Base-by-base conservation (phyloP, 2,329 filamentous ascomycete species). In the Colletotrichum sp. region DNA sequence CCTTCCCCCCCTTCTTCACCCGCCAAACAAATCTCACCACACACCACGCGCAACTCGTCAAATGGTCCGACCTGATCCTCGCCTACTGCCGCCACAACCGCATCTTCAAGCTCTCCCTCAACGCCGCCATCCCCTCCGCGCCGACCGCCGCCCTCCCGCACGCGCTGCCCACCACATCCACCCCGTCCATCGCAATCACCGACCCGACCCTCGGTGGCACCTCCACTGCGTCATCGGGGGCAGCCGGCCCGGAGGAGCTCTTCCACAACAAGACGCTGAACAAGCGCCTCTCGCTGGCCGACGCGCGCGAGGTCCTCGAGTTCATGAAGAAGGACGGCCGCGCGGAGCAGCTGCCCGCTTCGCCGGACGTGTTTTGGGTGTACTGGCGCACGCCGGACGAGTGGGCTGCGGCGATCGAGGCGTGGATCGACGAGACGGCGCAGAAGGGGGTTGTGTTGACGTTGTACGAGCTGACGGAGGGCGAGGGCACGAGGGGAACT, bases 361-460 rank as follows among this genome's bases (percentile, higher is more conserved):
- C 85, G 16, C 85, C 88, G 55, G 89, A 91, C 56, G 86, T 91
- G 14, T 92, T 90, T 21, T 96, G 93, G 89, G 86, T 98, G 4
- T 98, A 93, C 86, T 98, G 96, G 96, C 90, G 91, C 77, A 94
- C 92, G 80, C 93, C 94, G 0, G 95, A 97, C 82, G 96, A 98
- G 86, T 99, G 97, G 96, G 97, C 96, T 3, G 91, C 89, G 38
- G 82, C 93, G 75, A 86, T 98, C 56, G 94, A 94, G 83, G 90
- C 88, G 58, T 98, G 95, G 92, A 94, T 96, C 61, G 96, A 98
- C 34, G 92, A 92, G 76, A 98, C 96, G 76, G 97, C 92, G 5
- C 96, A 98, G 88, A 96, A 94, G 87, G 95, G 95, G 28, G 92
- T 90, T 14, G 96, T 99, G 71, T 85, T 99, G 81, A 99, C 97